phyloP scores from a whole-genome alignment of 2,329 filamentous ascomycete species.

The Ophiostoma piceae region DNA sequence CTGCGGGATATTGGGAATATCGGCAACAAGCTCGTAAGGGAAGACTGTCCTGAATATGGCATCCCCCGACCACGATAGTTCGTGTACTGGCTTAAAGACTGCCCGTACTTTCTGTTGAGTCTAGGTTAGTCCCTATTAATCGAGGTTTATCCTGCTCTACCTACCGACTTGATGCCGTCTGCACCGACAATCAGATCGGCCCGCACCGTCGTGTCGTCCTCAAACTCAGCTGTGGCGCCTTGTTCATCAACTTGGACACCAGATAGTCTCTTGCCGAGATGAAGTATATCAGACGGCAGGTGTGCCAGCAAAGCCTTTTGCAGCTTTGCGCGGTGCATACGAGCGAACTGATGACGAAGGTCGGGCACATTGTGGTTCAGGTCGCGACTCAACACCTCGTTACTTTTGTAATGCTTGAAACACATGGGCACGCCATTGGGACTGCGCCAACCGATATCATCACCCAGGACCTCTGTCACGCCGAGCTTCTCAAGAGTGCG shows the following conservation, averaged over 20 bases:
- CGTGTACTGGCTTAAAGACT: neutral
- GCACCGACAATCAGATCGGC: neutral
- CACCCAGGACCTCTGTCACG: neutral
- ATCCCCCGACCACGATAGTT: neutral
- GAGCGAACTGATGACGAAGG: neutral
- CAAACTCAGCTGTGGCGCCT: neutral
- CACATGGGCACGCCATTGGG: neutral
- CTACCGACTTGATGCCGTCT: neutral
- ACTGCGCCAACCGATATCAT: neutral
- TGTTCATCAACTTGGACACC: neutral
- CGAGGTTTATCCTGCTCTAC: neutral
- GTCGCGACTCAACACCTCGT: neutral
- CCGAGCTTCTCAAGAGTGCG: neutral
- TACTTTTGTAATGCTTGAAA: neutral
- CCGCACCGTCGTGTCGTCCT: neutral
- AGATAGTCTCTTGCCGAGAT: neutral
- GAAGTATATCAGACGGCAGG: neutral
- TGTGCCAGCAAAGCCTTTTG: neutral
- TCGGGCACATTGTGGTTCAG: neutral
- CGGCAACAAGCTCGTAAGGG: neutral
- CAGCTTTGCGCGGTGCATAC: conserved; percentile 4
- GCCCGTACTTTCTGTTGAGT: neutral
- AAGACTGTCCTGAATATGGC: neutral
- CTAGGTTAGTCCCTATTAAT: neutral
- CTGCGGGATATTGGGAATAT: neutral